Base-by-base conservation (phyloP, 768 basidiomycete species). In the Trametes villosa region DNA sequence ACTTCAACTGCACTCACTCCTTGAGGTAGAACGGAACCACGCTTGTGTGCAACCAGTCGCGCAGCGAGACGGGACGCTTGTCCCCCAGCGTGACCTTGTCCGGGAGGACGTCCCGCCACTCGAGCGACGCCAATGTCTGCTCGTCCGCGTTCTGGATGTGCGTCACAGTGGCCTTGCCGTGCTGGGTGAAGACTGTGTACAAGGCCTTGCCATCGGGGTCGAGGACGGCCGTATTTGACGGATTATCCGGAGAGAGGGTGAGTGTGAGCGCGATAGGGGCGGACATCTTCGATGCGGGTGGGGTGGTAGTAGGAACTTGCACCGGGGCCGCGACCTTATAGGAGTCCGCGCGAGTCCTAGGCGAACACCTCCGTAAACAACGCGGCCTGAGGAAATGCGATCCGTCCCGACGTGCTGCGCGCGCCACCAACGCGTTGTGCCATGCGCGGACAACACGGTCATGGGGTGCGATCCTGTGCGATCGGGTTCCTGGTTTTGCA, bases 21-120 rank as follows among this genome's bases (percentile, higher is more conserved):
- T 74, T 77, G 62, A 55, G 22, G 20, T 55, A 46, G 44, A 81
- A 76, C 3, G 78, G 78, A 2, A 80, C 62, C 1, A 74, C 63
- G 55, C 75, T 79, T 61, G 74, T 76, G 61, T 72, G 74, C 60
- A 80, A 55, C 79, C 79, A 80, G n/a, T 68, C 68, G 18, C 73
- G 72, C 4, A 72, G 45, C 4, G 77, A 59, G 15, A 75, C 63
- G 17, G 78, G 72, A 36, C 60, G 64, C 9, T 52, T 63, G 20
- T 69, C 64, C 17, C 76, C 75, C 13, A 80, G 57, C 1, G 76
- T 78, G 31, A 81, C 70, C 46, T 74, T 64, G 59, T 81, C 79
- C 9, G 75, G 70, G 30, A 72, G 66, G n/a, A 70, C 52, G 26
- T 78, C 77, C 22, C 70, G 64, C 78, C 78, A 81, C 51, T 75